Percentiles rank a stretch among this genome's conserved stretches.
phyloP scores from a whole-genome alignment of 2,329 filamentous ascomycete species.

The Monascus ruber region DNA sequence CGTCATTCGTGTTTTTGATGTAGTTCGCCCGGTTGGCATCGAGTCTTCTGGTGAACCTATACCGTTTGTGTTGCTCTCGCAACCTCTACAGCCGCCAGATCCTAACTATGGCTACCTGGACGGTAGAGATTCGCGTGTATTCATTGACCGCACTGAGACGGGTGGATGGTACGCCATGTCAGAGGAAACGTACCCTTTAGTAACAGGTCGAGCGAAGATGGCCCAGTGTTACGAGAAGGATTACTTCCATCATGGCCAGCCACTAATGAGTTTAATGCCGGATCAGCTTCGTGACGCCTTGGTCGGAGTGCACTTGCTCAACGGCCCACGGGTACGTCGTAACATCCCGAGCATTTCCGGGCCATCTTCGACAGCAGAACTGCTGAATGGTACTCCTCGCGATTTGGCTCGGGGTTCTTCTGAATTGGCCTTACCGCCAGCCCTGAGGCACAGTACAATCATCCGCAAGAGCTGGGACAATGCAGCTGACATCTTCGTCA shows the following conservation, averaged over 20 bases:
- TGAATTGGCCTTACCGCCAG: constrained; percentile 27
- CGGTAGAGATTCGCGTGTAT: constrained; percentile 55
- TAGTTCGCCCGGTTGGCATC: constrained; percentile 61
- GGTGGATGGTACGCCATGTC: constrained; percentile 94
- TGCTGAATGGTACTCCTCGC: constrained; percentile 28
- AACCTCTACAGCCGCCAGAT: constrained; percentile 57
- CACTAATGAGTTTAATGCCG: constrained; percentile 25
- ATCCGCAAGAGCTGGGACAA: constrained; percentile 38
- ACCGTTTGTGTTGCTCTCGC: constrained; percentile 73
- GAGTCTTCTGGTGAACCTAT: constrained; percentile 50
- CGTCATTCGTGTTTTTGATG: constrained; percentile 79
- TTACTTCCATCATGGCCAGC: constrained; percentile 30
- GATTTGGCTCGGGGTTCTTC: constrained; percentile 25
- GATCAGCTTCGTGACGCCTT: constrained; percentile 49
- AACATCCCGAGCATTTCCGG: constrained; percentile 37
- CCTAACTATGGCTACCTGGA: constrained; percentile 32
- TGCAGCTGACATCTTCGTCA: constrained; percentile 32
- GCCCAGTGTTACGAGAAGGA: constrained; percentile 47
- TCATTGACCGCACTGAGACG: constrained; percentile 74
- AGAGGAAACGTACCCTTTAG: constrained; percentile 71
- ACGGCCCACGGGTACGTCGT: constrained; percentile 30
- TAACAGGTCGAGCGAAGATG: constrained; percentile 55
- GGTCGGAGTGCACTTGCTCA: constrained; percentile 60
- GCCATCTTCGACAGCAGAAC: constrained; percentile 19
- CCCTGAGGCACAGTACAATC: constrained; percentile 31